phyloP scores from a whole-genome alignment of 495 filamentous ascomycete genomes.

The Penicillium atrosanguineum region DNA sequence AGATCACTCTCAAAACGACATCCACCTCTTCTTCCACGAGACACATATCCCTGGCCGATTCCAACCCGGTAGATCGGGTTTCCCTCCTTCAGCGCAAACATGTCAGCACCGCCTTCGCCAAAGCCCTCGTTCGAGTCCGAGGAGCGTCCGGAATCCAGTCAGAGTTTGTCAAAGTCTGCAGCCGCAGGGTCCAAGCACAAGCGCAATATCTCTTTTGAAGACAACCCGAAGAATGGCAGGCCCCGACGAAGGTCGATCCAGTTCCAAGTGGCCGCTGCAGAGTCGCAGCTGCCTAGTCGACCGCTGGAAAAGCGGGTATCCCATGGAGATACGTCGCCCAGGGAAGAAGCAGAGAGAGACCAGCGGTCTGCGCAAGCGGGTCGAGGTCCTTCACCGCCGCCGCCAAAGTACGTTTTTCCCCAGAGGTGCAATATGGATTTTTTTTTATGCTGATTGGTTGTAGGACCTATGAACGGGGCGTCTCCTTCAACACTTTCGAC shows the following conservation, averaged over 20 bases:
- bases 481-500: slow-evolving; percentile 93
- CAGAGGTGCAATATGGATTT: neutral
- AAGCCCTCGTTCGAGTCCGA: slow-evolving; percentile 52
- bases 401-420: slow-evolving; percentile 30
- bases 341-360: slow-evolving; percentile 31
- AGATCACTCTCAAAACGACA: neutral
- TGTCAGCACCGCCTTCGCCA: slow-evolving; percentile 32
- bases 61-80: neutral
- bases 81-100: slow-evolving; percentile 6
- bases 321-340: slow-evolving; percentile 20
- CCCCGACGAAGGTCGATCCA: slow-evolving; percentile 43
- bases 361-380: slow-evolving; percentile 16
- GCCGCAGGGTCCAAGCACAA: slow-evolving; percentile 18
- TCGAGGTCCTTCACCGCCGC: slow-evolving; percentile 38
- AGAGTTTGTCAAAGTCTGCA: slow-evolving; percentile 14
- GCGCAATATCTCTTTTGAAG: slow-evolving; percentile 22
- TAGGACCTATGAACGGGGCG: slow-evolving; percentile 54
- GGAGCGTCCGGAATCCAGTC: slow-evolving; percentile 42
- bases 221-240: slow-evolving; percentile 14
- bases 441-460: slow-evolving; percentile 7
- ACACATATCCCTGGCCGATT: neutral
- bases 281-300: slow-evolving; percentile 32
- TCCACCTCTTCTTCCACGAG: neutral
- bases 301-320: slow-evolving; percentile 26
- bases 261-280: slow-evolving; percentile 34